A percentile compares a stretch with the other conserved stretches of the same genome.
Evolutionary conservation across 768 basidiomycete species (phyloP).

Genomic region (Exidia glandulosa): DNA sequence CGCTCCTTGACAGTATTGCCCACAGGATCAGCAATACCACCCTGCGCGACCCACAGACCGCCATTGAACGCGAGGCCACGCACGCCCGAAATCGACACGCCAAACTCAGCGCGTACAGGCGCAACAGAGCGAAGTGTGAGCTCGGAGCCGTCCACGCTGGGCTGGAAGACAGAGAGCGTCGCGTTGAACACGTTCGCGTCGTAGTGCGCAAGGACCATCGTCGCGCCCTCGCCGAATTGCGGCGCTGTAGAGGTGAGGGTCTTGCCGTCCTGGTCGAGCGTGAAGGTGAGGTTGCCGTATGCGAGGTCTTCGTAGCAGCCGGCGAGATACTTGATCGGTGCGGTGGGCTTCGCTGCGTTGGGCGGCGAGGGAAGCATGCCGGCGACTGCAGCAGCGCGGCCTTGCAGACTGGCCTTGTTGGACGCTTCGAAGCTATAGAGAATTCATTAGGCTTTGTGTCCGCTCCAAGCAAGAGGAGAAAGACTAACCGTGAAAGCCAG

Average conservation of each 20-base stretch:
- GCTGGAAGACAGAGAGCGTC: neutral
- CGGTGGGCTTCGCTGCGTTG: neutral
- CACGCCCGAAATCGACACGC: neutral
- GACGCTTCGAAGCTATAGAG: neutral
- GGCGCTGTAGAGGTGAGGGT: neutral
- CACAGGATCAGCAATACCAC: constrained; percentile 17
- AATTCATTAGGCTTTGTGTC: neutral
- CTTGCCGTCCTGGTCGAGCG: neutral
- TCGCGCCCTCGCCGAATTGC: neutral
- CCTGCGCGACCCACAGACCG: constrained; percentile 18
- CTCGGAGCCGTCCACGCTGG: neutral
- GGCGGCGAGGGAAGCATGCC: neutral
- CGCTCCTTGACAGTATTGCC: neutral
- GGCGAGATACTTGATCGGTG: neutral
- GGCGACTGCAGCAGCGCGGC: neutral
- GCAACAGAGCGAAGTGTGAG: neutral
- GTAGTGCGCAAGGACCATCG: neutral
- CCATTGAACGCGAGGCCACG: neutral
- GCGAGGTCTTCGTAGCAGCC: neutral
- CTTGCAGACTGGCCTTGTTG: neutral
- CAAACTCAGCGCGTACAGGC: neutral
- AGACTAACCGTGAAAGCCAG: neutral
- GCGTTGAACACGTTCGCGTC: neutral
- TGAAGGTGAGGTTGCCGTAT: neutral
- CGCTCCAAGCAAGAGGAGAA: neutral